Evolutionary conservation across 2,329 filamentous ascomycete genomes (phyloP), one percentile per base, ranked within the genome.

Genomic region (Aspergillus amoenus): DNA sequence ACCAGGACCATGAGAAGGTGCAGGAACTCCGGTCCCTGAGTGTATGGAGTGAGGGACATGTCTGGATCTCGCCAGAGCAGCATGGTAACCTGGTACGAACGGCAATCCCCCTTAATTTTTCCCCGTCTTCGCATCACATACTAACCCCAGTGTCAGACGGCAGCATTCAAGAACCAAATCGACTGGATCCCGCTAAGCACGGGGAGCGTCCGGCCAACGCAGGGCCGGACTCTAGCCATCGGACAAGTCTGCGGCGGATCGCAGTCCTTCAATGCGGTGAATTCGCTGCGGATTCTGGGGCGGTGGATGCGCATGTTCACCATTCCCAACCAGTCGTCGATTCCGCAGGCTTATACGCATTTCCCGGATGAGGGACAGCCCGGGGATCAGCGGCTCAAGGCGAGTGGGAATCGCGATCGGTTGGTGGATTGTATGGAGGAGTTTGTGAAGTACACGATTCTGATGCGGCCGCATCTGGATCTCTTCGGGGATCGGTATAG

Each of bases 281-380:
- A 88, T 65, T 81, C 81, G 1, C 74, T 89, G n/a, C 79, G 86
- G 0, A 80, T 88, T 11, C 76, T 89, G 0, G 86, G 86, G 0
- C 79, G 86, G 0, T 89, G 86, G 86, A 88, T 88, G 85, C 80
- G 85, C 41, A 88, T 88, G 84, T 88, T 87, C 61, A 76, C 80
- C 1, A 87, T 88, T 24, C 84, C 85, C 0, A 89, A 89, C 66
- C 86, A 89, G 68, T 84, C 80, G 22, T 86, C 82, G 0, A 78
- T 89, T 2, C 86, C 86, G 0, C 82, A 77, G 67, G 87, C 85
- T 0, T 88, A 85, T 60, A 88, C 79, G 4, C 82, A 85, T 45
- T 88, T 88, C 48, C 83, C 82, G 3, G 73, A 78, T n/a, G 79
- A 79, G 27, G 77, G 68, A 51, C 71, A 72, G 9, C 71, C 75